A percentile compares a stretch with the other conserved stretches of the same genome.
These are phyloP conservation scores for Diaporthe humulicola DNA, from an alignment of 2,329 filamentous ascomycete species.

Conservation along the genomic window DNA sequence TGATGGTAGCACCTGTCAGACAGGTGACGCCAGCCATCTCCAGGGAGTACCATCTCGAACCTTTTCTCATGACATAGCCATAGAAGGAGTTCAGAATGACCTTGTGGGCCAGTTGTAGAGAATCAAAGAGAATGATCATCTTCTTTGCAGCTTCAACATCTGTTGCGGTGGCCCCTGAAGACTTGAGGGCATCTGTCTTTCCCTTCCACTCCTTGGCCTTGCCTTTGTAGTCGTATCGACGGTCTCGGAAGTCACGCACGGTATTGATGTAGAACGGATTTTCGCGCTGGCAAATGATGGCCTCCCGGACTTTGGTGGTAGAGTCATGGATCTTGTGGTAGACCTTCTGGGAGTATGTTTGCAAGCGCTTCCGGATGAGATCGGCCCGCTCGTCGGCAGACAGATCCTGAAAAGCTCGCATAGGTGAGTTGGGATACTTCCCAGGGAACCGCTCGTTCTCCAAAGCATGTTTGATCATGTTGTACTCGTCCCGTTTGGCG, in stretches of 20 bases:
- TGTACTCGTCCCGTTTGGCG: slow-evolving; percentile 97
- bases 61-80: slow-evolving; percentile 99
- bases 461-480: slow-evolving; percentile 94
- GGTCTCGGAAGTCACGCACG: slow-evolving; percentile 94
- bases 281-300: slow-evolving; percentile 97
- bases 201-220: slow-evolving; percentile 99
- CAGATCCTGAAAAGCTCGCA: slow-evolving; percentile 84
- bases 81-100: slow-evolving; percentile 99
- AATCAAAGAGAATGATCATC: slow-evolving; percentile 98
- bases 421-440: slow-evolving; percentile 77
- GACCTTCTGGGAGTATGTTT: slow-evolving; percentile 96
- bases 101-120: slow-evolving; percentile 95
- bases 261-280: slow-evolving; percentile 99
- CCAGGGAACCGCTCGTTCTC: slow-evolving; percentile 95
- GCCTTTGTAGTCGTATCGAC: slow-evolving; percentile 98
- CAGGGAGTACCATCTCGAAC: slow-evolving; percentile 98
- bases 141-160: slow-evolving; percentile 97
- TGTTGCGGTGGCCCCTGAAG: slow-evolving; percentile 78
- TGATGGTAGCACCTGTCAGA: slow-evolving; percentile 94
- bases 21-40: slow-evolving; percentile 99
- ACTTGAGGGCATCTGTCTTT: slow-evolving; percentile 89
- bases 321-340: slow-evolving; percentile 99
- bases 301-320: slow-evolving; percentile 91
- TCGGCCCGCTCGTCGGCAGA: slow-evolving; percentile 84
- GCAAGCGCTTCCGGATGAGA: slow-evolving; percentile 87